Base-by-base conservation (phyloP, 2,329 filamentous ascomycete genomes). In the Neurospora crassa region DNA sequence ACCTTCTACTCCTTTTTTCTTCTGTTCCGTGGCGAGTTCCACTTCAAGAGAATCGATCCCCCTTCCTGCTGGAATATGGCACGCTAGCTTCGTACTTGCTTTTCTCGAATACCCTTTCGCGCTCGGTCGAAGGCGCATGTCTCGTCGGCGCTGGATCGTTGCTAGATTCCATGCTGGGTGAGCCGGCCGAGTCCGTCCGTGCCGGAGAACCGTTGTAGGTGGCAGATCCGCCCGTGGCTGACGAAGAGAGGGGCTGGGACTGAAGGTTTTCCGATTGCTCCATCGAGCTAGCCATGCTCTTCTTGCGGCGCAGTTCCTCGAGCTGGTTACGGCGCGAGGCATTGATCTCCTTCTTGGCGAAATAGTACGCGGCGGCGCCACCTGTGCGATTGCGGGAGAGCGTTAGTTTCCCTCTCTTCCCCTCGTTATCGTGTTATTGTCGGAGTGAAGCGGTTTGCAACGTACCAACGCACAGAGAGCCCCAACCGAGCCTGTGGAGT, bases 281-380 rank as follows among this genome's bases (percentile, higher is more conserved):
- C 72, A 89, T 81, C n/a, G 84, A 84, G 37, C 86, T 82, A 53
- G 85, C 83, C 76, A 85, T 82, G 71, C 86, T 87, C 83, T 87
- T 90, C 83, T 91, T 90, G 76, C 88, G 83, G 70, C 87, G 86
- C 72, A 85, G 87, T 73, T 91, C 89, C 76, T 91, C 87, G 75
- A 91, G 88, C 77, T 92, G 89, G 73, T 88, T 84, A 73, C 88
- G 86, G 74, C 95, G 92, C 82, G 97, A 94, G 76, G 92, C 92
- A 80, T 97, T 97, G 87, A 99, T 97, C 81, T 90, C 91, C 79
- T 89, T 88, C 86, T 99, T 99, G 74, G 96, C 96, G 80, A 97
- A 97, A 84, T 92, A 94, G 86, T 98, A 99, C 78, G 95, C 94
- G 74, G 91, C 92, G 75, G 89, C 96, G 79, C 95, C 96, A 76